phyloP scores from a whole-genome alignment of 441 rosid species.

The Populus hybrid region DNA sequence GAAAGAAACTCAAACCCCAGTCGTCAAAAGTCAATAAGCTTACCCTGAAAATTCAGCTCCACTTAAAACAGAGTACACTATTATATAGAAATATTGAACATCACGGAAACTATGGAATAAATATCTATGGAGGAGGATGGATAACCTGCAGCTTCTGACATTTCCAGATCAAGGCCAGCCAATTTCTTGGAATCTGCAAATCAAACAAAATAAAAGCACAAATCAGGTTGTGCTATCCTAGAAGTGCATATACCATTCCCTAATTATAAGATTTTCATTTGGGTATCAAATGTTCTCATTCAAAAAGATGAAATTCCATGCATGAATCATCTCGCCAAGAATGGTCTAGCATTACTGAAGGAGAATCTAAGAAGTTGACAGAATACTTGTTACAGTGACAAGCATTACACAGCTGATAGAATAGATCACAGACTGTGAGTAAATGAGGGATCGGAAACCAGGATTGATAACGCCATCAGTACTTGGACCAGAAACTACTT shows the following conservation, averaged over 20 bases:
- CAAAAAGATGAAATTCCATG: not conserved
- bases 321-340: not conserved
- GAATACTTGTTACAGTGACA: not conserved
- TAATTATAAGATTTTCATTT: not conserved
- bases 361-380: too few relatives aligned
- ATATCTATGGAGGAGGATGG: not conserved
- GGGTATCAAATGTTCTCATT: not conserved
- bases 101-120: not conserved
- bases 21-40: not conserved
- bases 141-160: not conserved
- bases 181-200: slow-evolving; percentile 1
- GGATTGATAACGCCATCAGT: not conserved
- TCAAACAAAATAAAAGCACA: not conserved
- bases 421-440: not conserved
- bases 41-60: not conserved
- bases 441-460: not conserved
- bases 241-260: not conserved
- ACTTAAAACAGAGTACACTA: not conserved
- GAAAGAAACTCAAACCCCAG: not conserved
- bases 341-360: not conserved
- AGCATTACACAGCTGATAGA: not conserved
- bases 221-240: not conserved
- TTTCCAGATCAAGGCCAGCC: not conserved
- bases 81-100: not conserved
- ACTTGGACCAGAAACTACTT: not conserved